Evolutionary conservation across 2,329 filamentous ascomycete species (phyloP).

Genomic region (Aspergillus vadensis): DNA sequence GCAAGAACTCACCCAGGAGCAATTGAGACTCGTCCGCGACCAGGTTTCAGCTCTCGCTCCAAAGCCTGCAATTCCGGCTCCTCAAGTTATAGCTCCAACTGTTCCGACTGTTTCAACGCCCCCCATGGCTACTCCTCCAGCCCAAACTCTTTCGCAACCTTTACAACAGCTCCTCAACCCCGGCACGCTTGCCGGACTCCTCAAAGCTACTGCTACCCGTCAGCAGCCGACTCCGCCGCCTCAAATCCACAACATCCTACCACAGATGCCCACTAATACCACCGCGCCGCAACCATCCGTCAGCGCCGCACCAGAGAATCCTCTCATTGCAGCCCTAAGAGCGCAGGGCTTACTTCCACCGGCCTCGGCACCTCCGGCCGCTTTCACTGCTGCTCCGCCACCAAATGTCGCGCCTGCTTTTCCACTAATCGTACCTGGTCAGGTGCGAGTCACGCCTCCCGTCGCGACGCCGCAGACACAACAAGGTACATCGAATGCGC

Average conservation of each 20-base stretch:
- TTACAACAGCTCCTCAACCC: slow-evolving; percentile 44
- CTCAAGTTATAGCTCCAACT: slow-evolving; percentile 20
- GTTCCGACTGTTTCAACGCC: slow-evolving; percentile 37
- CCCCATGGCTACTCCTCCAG: slow-evolving; percentile 46
- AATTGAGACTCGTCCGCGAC: slow-evolving; percentile 80
- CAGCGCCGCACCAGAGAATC: slow-evolving; percentile 53
- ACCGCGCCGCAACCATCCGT: slow-evolving; percentile 56
- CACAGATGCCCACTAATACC: slow-evolving; percentile 59
- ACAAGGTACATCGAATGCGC: slow-evolving; percentile 26
- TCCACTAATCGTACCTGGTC: slow-evolving; percentile 45
- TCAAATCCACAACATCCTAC: slow-evolving; percentile 43
- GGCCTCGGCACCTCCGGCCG: slow-evolving; percentile 45
- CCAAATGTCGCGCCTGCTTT: slow-evolving; percentile 41
- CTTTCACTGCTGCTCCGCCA: slow-evolving; percentile 39
- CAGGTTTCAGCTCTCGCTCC: slow-evolving; percentile 76
- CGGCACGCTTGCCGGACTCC: slow-evolving; percentile 47
- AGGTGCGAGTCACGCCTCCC: slow-evolving; percentile 40
- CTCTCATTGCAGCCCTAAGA: slow-evolving; percentile 67
- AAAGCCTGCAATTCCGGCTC: slow-evolving; percentile 25
- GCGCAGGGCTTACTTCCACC: slow-evolving; percentile 66
- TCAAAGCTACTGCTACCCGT: slow-evolving; percentile 46
- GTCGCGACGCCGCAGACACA: slow-evolving; percentile 37
- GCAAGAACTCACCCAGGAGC: slow-evolving; percentile 75
- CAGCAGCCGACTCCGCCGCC: slow-evolving; percentile 50
- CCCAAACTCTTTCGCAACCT: slow-evolving; percentile 38